Conservation (phyloP, 768 basidiomycete genomes). For the Daedaleopsis sinensis region DNA sequence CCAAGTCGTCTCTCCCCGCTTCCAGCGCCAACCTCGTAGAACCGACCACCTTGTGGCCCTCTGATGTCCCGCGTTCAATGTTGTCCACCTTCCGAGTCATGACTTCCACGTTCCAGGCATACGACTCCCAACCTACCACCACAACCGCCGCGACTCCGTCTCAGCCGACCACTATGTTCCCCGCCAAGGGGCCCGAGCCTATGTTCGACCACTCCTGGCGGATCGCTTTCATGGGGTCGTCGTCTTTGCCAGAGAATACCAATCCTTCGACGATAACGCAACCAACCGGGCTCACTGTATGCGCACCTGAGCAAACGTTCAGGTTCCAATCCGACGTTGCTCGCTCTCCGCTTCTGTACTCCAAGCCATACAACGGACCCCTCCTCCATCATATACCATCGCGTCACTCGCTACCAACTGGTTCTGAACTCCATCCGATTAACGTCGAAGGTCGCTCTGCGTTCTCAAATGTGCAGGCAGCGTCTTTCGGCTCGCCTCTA, state of each 20-base stretch:
- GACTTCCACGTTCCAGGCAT: neutral
- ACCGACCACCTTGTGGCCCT: constrained; percentile 4
- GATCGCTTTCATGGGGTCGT: neutral
- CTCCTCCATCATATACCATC: too few relatives aligned
- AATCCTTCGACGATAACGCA: neutral
- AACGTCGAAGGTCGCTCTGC: neutral
- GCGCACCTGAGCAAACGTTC: too few relatives aligned
- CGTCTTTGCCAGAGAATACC: neutral
- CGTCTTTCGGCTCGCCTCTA: too few relatives aligned
- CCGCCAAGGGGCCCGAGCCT: constrained; percentile 2
- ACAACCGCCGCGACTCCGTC: neutral
- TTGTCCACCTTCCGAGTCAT: constrained; percentile 8
- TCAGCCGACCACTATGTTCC: neutral
- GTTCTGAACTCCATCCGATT: neutral
- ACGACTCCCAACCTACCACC: neutral
- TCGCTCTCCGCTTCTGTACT: too few relatives aligned
- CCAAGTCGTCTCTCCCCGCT: neutral
- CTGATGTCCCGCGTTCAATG: constrained; percentile 17
- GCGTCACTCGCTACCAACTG: neutral
- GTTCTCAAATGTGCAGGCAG: too few relatives aligned
- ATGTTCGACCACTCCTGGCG: constrained; percentile 19
- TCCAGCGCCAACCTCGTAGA: neutral
- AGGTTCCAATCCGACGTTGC: too few relatives aligned
- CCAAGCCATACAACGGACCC: too few relatives aligned
- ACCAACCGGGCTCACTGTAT: neutral